Percentiles rank a stretch among this genome's conserved stretches.
Conservation (phyloP, 2,329 filamentous ascomycete genomes). For the Exophiala bonariae region DNA sequence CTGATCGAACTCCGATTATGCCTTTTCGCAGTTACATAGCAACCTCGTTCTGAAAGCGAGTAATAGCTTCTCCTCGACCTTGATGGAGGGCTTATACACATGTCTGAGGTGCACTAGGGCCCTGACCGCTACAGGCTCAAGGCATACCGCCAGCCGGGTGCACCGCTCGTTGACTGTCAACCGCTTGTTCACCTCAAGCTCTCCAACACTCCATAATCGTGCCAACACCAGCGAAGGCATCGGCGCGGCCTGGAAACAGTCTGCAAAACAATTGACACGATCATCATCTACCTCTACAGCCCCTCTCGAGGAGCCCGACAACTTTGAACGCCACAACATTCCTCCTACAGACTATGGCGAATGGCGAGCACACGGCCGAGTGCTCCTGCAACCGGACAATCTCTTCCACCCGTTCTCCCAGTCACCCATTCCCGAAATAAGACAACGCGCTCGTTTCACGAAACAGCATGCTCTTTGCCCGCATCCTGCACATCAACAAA, state of each 20-base stretch:
- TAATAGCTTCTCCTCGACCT: neutral
- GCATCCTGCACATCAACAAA: constrained; percentile 81
- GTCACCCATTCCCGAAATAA: constrained; percentile 85
- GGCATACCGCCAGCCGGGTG: constrained; percentile 6
- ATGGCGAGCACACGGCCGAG: constrained; percentile 30
- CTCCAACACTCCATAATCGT: constrained; percentile 9
- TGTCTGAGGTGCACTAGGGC: constrained; percentile 24
- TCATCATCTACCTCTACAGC: constrained; percentile 20
- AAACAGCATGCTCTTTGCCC: constrained; percentile 91
- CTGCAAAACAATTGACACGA: constrained; percentile 9
- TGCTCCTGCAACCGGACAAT: constrained; percentile 68
- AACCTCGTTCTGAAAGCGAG: neutral
- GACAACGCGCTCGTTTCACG: constrained; percentile 85
- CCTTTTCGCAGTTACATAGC: neutral
- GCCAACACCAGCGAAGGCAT: constrained; percentile 11
- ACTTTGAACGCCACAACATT: constrained; percentile 25
- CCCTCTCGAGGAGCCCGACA: constrained; percentile 21
- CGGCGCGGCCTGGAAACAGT: constrained; percentile 7
- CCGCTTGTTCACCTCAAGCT: constrained; percentile 21
- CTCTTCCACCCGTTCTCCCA: constrained; percentile 90
- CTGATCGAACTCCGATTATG: neutral
- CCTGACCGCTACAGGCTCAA: constrained; percentile 14
- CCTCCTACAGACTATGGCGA: constrained; percentile 26
- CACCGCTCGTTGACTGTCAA: constrained; percentile 8
- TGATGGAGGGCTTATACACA: constrained; percentile 22